phyloP scores from a whole-genome alignment of 208 protist genomes.

The Leishmania arabica region DNA sequence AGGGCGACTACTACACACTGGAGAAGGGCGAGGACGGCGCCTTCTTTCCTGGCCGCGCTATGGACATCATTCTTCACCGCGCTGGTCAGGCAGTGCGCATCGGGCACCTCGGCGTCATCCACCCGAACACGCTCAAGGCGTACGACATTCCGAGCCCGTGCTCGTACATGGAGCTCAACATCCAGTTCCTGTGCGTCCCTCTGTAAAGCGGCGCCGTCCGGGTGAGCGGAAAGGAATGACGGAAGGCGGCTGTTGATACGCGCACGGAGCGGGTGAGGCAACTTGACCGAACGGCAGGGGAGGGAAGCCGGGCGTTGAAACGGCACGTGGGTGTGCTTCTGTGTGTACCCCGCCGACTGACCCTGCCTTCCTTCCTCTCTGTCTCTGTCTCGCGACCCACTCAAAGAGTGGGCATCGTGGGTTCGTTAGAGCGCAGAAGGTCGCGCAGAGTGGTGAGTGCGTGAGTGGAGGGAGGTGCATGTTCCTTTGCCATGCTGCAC shows the following conservation, averaged over 20 bases:
- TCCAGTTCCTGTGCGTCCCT: slow-evolving; percentile 74
- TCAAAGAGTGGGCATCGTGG: background rate
- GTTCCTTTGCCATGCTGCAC: background rate
- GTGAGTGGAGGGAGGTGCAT: background rate
- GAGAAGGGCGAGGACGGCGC: slow-evolving; percentile 75
- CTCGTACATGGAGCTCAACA: slow-evolving; percentile 94
- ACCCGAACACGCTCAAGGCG: slow-evolving; percentile 91
- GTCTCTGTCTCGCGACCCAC: background rate
- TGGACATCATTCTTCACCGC: slow-evolving; percentile 84
- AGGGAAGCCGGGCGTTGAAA: background rate
- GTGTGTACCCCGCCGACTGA: background rate
- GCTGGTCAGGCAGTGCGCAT: slow-evolving; percentile 56
- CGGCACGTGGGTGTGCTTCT: background rate
- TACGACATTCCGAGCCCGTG: slow-evolving; percentile 94
- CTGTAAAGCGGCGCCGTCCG: background rate
- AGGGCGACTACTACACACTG: slow-evolving; percentile 55
- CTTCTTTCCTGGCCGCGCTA: slow-evolving; percentile 91
- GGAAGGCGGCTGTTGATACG: background rate
- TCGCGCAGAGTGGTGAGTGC: background rate
- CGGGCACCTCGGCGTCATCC: slow-evolving; percentile 84
- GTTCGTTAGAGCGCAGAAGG: background rate
- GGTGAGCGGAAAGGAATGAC: background rate
- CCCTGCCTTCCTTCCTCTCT: too few species aligned
- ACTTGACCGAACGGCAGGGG: background rate
- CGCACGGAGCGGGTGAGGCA: background rate